Evolutionary conservation across 2,329 filamentous ascomycete species (phyloP), one percentile per base, ranked within the genome.

Genomic region (Colletotrichum ledebouriae): DNA sequence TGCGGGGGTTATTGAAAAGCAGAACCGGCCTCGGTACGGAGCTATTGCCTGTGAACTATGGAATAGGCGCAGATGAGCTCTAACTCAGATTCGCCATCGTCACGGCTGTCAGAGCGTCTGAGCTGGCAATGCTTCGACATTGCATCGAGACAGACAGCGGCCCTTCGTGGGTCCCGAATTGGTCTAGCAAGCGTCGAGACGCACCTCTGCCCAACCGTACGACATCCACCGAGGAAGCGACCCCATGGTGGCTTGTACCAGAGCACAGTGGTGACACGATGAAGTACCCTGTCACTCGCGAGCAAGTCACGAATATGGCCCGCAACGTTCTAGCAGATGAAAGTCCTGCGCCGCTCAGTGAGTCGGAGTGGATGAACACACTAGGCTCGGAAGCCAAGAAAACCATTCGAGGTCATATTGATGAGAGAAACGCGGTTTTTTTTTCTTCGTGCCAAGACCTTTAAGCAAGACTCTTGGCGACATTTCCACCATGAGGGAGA

Each of bases 1-100:
- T 73, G 37, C 46, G 71, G 70, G 70, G 69, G 20, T 62, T 73
- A n/a, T 46, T 53, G 37, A 52, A n/a, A n/a, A 22, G 9, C n/a
- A 42, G 22, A 29, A 29, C 29, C 5, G n/a, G 29, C 7, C 25
- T 52, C 5, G 25, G 33, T 4, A 52, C 49, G 10, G 20, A 37
- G 33, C 39, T 33, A n/a, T 13, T 47, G 29, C 60, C n/a, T 10
- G 29, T 46, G 39, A 41, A 59, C 12, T 59, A 59, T n/a, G 56
- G 17, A 6, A 25, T 46, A 15, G 9, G 20, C 37, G 29, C 39
- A 20, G 29, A 55, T 17, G 29, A 39, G 39, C 13, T 46, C 13
- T 37, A 47, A 33, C 39, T 13, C 25, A 59, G 41, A 59, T 47
- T 46, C 29, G 41, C 56, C 10, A 34, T 47, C 9, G 34, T 34